phyloP scores from a whole-genome alignment of 306 rosid genomes.

The Mimosa bimucronata region DNA sequence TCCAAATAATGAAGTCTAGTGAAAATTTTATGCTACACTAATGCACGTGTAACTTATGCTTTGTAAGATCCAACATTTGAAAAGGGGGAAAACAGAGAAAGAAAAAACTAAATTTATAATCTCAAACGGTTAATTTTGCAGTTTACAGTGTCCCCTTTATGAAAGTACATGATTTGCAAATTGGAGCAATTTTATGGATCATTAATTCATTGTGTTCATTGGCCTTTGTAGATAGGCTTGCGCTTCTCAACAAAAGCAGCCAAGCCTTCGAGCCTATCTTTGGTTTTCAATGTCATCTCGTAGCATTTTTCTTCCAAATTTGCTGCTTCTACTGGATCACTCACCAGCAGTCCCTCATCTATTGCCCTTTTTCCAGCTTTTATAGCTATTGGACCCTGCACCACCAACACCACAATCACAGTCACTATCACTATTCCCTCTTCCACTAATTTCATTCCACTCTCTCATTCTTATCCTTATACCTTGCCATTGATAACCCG shows the following conservation, averaged over 20 bases:
- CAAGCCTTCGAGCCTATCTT: constrained; percentile 68
- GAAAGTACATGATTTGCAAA: background rate
- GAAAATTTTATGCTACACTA: background rate
- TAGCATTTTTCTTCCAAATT: constrained; percentile 63
- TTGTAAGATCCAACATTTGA: background rate
- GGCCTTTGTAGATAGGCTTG: constrained; percentile 58
- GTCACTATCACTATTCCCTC: background rate
- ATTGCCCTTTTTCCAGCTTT: constrained; percentile 65
- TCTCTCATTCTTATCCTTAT: background rate
- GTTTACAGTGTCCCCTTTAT: background rate
- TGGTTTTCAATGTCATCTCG: constrained; percentile 51
- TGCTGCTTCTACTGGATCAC: constrained; percentile 40
- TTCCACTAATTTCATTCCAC: background rate
- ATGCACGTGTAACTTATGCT: background rate
- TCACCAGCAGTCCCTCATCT: constrained; percentile 51
- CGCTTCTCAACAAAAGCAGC: constrained; percentile 72
- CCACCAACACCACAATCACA: background rate
- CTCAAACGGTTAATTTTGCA: background rate
- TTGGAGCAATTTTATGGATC: background rate
- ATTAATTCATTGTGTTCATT: constrained; percentile 13
- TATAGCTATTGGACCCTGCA: constrained; percentile 70
- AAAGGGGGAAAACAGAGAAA: background rate
- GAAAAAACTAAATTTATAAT: background rate
- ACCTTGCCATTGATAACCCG: constrained; percentile 64
- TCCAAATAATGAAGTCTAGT: too few species aligned